Percentiles rank a stretch among this genome's conserved stretches.
Conservation (phyloP, 768 basidiomycete genomes). For the Gyrodon lividus region DNA sequence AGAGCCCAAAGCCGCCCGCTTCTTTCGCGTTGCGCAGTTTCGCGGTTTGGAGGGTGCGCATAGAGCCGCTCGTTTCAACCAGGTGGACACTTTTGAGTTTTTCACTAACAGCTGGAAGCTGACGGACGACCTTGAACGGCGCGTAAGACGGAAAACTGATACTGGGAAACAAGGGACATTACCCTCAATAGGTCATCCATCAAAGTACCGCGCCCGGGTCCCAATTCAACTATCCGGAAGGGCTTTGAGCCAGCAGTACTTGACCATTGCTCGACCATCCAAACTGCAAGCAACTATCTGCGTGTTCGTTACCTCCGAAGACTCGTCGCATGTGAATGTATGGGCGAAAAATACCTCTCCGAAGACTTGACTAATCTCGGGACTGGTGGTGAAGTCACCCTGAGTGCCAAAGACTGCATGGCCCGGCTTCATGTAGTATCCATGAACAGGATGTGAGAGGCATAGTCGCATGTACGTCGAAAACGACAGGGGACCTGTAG, state of each 20-base stretch:
- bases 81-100: constrained; percentile 59
- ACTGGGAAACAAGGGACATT: constrained; percentile 5
- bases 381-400: constrained; percentile 96
- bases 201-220: constrained; percentile 90
- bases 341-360: constrained; percentile 73
- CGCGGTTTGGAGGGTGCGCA: constrained; percentile 61
- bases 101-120: constrained; percentile 39
- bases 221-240: constrained; percentile 84
- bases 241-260: constrained; percentile 44
- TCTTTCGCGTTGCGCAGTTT: constrained; percentile 41
- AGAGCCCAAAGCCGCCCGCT: constrained; percentile 38
- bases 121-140: constrained; percentile 46
- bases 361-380: constrained; percentile 94
- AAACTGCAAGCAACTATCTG: constrained; percentile 77
- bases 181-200: constrained; percentile 89
- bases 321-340: not conserved
- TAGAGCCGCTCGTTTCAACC: constrained; percentile 73
- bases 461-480: constrained; percentile 91
- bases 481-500: constrained; percentile 86
- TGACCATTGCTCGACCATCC: constrained; percentile 79
- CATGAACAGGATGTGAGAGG: constrained; percentile 83
- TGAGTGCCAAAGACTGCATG: constrained; percentile 78
- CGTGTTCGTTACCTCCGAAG: constrained; percentile 39
- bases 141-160: not conserved
- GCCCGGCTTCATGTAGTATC: constrained; percentile 83